Evolutionary conservation across 2,329 filamentous ascomycete genomes (phyloP), one percentile per base, ranked within the genome.

Genomic region (Pseudocercospora pini-densiflorae): DNA sequence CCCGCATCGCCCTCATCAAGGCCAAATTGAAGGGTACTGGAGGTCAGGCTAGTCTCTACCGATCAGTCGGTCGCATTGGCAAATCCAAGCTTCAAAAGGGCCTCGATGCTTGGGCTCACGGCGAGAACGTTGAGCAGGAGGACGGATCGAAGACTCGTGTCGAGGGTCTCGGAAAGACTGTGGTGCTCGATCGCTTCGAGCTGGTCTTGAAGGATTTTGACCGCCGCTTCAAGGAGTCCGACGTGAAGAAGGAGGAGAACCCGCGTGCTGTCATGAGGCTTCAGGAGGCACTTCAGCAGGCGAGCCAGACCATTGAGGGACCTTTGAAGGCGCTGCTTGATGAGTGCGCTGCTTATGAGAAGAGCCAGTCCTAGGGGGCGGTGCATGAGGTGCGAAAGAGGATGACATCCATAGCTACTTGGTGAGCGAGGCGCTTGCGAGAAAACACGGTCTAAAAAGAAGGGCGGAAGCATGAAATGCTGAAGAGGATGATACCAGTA

Each of bases 281-380:
- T 31, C 54, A 33, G 33, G 54, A 33, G 23, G 54, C 54, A 3
- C 27, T 58, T 3, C 12, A 21, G 10, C 23, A 58, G 14, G 54
- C 54, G 10, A 36, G 59, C 3, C 14, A 27, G 10, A 9, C 51
- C 3, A 36, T 63, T 33, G 23, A 63, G 10, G 61, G 21, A 9
- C 49, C 51, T 16, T n/a, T 58, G 7, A 14, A 31, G 21, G 23
- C 27, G n/a, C 24, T 43, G 27, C n/a, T 63, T 23, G 51, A 33
- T n/a, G 40, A 59, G 53, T 63, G 61, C 40, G 53, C 36, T 31
- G 51, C 49, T 27, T 63, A 29, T 36, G 61, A 63, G 61, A 19
- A 51, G 19, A 51, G 47, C 10, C 47, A 51, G 19, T 40, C 36
- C 6, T 40, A 14, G n/a, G 14, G 3, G 14, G 5, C 14, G 16